Percentiles rank a stretch among this genome's conserved stretches.
These are phyloP conservation scores for Lactarius sp. DNA, from an alignment of 768 basidiomycete species.

Conservation along the genomic window DNA sequence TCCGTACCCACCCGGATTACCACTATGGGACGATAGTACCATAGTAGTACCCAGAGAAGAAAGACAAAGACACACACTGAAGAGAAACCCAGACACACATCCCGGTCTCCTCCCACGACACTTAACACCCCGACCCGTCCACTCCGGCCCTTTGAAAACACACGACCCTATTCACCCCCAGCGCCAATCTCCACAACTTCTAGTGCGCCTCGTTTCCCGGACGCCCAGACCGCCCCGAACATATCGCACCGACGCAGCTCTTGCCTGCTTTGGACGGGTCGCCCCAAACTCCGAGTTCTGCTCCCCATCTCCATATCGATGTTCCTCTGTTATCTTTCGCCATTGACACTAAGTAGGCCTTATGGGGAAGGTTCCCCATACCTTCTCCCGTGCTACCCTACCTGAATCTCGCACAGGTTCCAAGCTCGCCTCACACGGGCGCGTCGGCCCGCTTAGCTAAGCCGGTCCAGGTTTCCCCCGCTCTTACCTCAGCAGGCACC, in stretches of 20 bases:
- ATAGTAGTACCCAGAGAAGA: neutral
- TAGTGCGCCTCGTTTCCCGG: slow-evolving; percentile 17
- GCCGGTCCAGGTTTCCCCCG: neutral
- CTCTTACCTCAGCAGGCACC: slow-evolving; percentile 6
- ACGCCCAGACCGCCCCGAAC: slow-evolving; percentile 17
- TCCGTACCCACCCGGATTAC: slow-evolving; percentile 2
- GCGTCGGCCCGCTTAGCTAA: slow-evolving; percentile 1
- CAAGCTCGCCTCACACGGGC: neutral
- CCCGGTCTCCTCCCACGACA: slow-evolving; percentile 4
- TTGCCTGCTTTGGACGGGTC: slow-evolving; percentile 1
- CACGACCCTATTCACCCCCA: neutral
- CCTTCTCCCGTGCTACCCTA: neutral
- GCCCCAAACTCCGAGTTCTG: slow-evolving; percentile 19
- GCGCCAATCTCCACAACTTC: slow-evolving; percentile 18
- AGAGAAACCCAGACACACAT: neutral
- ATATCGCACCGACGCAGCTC: slow-evolving; percentile 15
- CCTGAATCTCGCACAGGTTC: neutral
- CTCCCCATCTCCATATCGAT: slow-evolving; percentile 4
- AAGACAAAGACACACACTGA: neutral
- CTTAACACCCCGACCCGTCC: neutral
- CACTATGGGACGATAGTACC: neutral
- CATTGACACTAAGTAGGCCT: neutral
- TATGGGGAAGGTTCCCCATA: neutral
- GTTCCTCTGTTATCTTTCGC: neutral
- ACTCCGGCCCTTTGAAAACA: slow-evolving; percentile 11